Percentiles rank a stretch among this genome's conserved stretches.
Evolutionary conservation across 2,329 filamentous ascomycete genomes (phyloP).

Genomic region (Fusarium sp.): DNA sequence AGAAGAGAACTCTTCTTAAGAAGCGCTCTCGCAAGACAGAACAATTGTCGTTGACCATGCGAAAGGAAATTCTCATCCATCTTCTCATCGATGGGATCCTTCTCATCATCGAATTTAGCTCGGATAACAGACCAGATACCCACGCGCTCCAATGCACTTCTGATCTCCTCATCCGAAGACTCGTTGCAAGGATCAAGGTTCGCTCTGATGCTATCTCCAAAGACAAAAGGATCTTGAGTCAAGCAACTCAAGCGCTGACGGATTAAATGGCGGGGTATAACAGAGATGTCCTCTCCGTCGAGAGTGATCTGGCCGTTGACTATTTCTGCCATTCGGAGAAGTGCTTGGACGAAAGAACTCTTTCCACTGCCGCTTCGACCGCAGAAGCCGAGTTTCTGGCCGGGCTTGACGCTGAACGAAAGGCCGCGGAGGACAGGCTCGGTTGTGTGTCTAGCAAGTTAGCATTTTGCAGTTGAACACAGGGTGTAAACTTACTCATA

Average conservation of each 20-base stretch:
- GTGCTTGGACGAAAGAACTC: constrained; percentile 55
- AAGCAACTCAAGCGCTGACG: constrained; percentile 56
- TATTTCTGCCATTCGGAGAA: constrained; percentile 61
- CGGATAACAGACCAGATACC: constrained; percentile 58
- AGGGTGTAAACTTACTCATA: constrained; percentile 41
- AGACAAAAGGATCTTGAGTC: constrained; percentile 64
- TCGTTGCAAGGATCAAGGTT: constrained; percentile 60
- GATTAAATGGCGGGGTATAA: constrained; percentile 42
- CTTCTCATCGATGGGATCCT: constrained; percentile 48
- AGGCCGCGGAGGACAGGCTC: constrained; percentile 48
- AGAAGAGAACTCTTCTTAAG: constrained; percentile 45
- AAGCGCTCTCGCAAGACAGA: constrained; percentile 49
- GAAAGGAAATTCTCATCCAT: constrained; percentile 52
- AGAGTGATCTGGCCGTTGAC: constrained; percentile 57
- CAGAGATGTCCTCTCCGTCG: constrained; percentile 56
- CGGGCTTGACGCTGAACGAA: constrained; percentile 46
- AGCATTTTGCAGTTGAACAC: not conserved
- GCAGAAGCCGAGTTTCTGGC: constrained; percentile 55
- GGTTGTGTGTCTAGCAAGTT: constrained; percentile 33
- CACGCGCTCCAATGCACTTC: constrained; percentile 58
- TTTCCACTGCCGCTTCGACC: constrained; percentile 59
- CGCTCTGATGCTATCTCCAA: constrained; percentile 60
- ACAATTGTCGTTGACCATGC: constrained; percentile 49
- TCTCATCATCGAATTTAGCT: constrained; percentile 50
- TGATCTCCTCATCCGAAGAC: constrained; percentile 56